Evolutionary conservation across 208 protist species (phyloP), one percentile per base, ranked within the genome.

Genomic region (Leishmania guyanensis): DNA sequence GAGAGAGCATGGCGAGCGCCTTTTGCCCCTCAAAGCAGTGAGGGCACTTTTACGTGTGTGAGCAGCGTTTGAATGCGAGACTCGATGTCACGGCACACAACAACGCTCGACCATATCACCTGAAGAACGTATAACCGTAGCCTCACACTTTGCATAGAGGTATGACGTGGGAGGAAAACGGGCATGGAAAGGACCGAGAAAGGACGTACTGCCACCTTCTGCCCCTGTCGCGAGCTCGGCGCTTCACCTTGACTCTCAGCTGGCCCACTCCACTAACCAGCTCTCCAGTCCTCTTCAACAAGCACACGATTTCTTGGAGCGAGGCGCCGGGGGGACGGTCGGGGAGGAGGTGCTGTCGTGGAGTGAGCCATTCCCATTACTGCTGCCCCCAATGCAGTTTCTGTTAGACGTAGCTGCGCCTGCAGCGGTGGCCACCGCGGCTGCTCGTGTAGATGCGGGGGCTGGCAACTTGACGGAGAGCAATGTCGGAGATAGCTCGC

Each of bases 401-500:
- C 75, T 20, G 36, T 62, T 64, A 29, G 65, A 54, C n/a, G 82
- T 56, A 2, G 22, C 3, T 39, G 46, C 39, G 54, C 17, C 43
- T 20, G 20, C 69, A 51, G 46, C 26, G 6, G 33, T 46, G 26
- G 69, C 43, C 4, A 43, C 82, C 22, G 54, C 53, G 1, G 48
- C 33, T 5, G 53, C 71, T 5, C 72, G 62, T 10, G 72, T 77
- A 14, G 77, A 85, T 5, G 50, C 71, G 39, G 82, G 76, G 5
- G 82, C 77, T 16, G 69, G 77, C 43, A 75, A 39, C 64, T 85
- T 85, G 2, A 80, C 66, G 2, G 77, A 78, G 5, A 78, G 60
- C 29, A 77, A 85, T 10, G 82, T 46, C 53, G 77, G 82, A 17
- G 77, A 85, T 14, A 10, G 22, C 48, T 78, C 77, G 22, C 64